Evolutionary conservation across 2,329 filamentous ascomycete species (phyloP).

Genomic region (Exophiala bonariae): DNA sequence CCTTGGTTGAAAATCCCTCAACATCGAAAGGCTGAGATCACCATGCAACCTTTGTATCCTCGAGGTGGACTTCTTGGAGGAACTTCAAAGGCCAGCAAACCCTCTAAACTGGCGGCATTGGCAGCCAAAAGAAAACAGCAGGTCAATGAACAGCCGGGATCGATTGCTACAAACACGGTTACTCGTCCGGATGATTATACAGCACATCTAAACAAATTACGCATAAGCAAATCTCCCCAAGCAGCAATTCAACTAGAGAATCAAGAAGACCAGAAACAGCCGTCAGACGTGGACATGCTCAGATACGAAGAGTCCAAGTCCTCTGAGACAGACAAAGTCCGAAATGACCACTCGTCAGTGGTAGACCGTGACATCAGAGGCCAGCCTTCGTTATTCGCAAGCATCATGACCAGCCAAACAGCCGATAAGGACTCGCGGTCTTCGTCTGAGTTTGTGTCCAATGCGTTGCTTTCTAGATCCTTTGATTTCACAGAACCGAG

Average conservation of each 20-base stretch:
- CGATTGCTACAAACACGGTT: background rate
- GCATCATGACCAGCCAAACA: constrained; percentile 24
- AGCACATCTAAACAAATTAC: constrained; percentile 24
- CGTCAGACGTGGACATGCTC: background rate
- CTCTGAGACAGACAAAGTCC: background rate
- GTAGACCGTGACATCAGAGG: constrained; percentile 17
- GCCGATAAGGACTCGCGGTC: background rate
- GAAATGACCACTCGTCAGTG: background rate
- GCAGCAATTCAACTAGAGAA: background rate
- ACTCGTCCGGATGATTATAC: constrained; percentile 20
- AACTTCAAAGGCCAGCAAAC: constrained; percentile 64
- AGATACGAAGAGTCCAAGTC: background rate
- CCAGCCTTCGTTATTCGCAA: constrained; percentile 25
- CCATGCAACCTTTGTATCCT: constrained; percentile 61
- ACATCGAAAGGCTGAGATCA: constrained; percentile 62
- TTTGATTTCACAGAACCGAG: constrained; percentile 78
- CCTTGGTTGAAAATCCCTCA: constrained; percentile 78
- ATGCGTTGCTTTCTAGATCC: constrained; percentile 32
- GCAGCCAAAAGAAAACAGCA: constrained; percentile 78
- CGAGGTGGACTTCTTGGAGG: constrained; percentile 77
- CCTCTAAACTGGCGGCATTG: constrained; percentile 88
- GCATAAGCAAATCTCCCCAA: constrained; percentile 27
- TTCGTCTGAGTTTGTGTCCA: constrained; percentile 9
- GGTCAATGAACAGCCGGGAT: constrained; percentile 51
- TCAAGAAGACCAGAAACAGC: too few species aligned